Conservation (phyloP, 192 early-diverging fungal species). For the Fimicolochytrium jonesii region DNA sequence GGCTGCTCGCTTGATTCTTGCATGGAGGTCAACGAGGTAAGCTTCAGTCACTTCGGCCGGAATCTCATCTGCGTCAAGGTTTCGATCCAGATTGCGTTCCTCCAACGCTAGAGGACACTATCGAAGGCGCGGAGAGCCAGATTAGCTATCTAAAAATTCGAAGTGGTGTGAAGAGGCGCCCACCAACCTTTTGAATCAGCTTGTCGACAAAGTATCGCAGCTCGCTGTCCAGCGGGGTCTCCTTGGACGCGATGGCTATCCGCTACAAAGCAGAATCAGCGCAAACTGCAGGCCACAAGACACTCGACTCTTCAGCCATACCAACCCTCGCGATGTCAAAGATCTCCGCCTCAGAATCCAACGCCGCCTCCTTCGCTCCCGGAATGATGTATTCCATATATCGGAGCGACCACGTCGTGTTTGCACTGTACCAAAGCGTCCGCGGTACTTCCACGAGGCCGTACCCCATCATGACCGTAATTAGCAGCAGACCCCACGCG, state of each 20-base stretch:
- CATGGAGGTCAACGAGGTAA: conserved; percentile 67
- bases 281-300: too few species aligned
- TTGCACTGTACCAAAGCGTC: conserved; percentile 73
- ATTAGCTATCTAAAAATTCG: neutral
- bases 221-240: conserved; percentile 35
- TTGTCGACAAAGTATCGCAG: conserved; percentile 60
- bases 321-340: conserved; percentile 52
- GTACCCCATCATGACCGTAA: conserved; percentile 88
- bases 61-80: conserved; percentile 15
- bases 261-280: neutral
- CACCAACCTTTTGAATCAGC: conserved; percentile 57
- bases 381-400: conserved; percentile 66
- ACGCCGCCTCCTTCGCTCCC: conserved; percentile 70
- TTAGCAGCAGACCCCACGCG: conserved; percentile 87
- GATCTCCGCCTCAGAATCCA: conserved; percentile 81
- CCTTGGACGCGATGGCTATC: conserved; percentile 36
- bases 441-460: conserved; percentile 89
- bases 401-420: conserved; percentile 54
- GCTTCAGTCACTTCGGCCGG: conserved; percentile 45
- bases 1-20: conserved; percentile 65
- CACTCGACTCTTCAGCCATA: neutral
- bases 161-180: too few species aligned
- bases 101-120: conserved; percentile 44
- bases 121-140: neutral
- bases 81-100: conserved; percentile 17